Evolutionary conservation across 1,284 basidiomycete genomes (phyloP), one percentile per base, ranked within the genome.

Genomic region (Trichosporon ovoides): DNA sequence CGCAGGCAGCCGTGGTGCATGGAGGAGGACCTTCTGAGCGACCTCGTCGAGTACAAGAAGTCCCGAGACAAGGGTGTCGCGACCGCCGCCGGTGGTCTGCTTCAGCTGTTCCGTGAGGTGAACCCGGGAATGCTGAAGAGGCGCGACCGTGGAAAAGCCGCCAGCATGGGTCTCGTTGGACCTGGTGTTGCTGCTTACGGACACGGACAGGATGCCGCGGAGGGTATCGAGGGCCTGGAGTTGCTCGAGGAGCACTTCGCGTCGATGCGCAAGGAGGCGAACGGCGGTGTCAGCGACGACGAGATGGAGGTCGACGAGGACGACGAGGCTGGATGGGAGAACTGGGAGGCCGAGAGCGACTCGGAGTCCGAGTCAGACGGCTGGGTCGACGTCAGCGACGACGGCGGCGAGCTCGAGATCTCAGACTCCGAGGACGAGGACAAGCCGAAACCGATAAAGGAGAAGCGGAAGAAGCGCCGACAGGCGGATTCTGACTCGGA

Each of bases 1-100:
- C 79, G 88, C 38, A 78, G 95, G 34, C 96, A 99, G 74, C 92
- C 95, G 6, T 95, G 92, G 91, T 87, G 88, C 55, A 98, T 98
- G 88, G 80, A 81, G 65, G 89, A 93, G 68, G 93, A 96, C 69
- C 78, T 98, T 20, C 81, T 99, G 3, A 86, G 88, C 0, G 96
- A 99, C 78, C 76, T 99, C 61, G 83, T 98, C 52, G 91, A 92
- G 75, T 99, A 99, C 77, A 83, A 87, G 69, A 97, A 94, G 81
- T 94, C 90, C 66, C 86, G 88, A 66, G 95, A 98, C 77, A 98
- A 98, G 80, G 85, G 89, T 4, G 93, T 98, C 20, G 87, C 87
- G 12, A 85, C 91, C 11, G 94, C 91, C 33, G 86, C 91, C 1
- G 81, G 96, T 36, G 90, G 93, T 37, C 74, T 99, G 55, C 78